Evolutionary conservation across 805 yeast genomes (phyloP), one percentile per base, ranked within the genome.

Genomic region (Monosporozyma solicola): DNA sequence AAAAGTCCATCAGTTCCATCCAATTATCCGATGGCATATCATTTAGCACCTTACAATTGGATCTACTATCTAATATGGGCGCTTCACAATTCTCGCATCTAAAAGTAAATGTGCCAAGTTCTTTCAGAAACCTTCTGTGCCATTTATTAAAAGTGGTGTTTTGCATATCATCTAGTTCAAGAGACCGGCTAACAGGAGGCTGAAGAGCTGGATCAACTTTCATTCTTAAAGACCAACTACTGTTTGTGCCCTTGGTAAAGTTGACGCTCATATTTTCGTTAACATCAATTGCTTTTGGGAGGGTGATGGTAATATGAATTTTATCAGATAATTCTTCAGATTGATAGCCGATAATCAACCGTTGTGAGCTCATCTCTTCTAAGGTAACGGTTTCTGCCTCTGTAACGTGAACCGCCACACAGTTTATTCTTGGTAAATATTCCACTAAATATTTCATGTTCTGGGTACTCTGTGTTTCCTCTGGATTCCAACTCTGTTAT

Each of bases 1-100:
- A 92, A 58, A 85, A 86, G 54, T 92, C 98, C 95, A 92, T 85
- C 78, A 94, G 72, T 65, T 92, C 99, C 13, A 85, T 81, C 99
- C 99, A 92, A 49, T 80, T 73, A 62, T 90, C 97, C 1, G 95
- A 85, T 0, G 99, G 99, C 83, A 92, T 79, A 41, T 87, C 87
- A 51, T 61, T 61, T 9, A 67, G 24, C 29, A 52, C 60, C 6
- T 41, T 25, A 43, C 62, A 62, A 37, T 64, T 60, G 6, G 16
- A 13, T 3, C 20, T 33, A n/a, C 13, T 43, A 22, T 44, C 47
- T 3, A 50, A 22, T 5, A 50, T 29, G 7, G 32, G 20, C 9
- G 50, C 33, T 13, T 47, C 2, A 35, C 53, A 51, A 5, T 37
- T 25, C 4, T 20, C 16, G 27, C 53, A 51, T 11, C 39, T 50